phyloP scores from a whole-genome alignment of 768 basidiomycete genomes.

The Gelatoporia subvermispora region DNA sequence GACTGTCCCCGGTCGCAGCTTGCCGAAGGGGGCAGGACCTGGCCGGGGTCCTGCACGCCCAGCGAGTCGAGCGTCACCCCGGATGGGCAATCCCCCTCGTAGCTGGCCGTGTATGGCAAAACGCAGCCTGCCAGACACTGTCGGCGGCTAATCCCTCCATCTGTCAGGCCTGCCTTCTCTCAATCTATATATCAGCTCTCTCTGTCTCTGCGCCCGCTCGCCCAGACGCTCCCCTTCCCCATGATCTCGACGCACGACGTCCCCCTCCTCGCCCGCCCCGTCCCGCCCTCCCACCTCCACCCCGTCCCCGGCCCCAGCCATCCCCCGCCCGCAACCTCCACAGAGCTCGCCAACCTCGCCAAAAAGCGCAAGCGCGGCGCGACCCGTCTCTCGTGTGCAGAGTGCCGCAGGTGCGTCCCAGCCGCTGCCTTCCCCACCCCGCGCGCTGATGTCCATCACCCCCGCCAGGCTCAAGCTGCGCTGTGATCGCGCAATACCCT shows the following conservation, averaged over 20 bases:
- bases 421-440: conserved; percentile 4
- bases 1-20: too few species aligned
- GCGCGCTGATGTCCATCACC: conserved; percentile 6
- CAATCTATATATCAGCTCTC: too few species aligned
- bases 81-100: too few species aligned
- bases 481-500: conserved; percentile 74
- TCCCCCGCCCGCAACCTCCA: conserved; percentile 8
- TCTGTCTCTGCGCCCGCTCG: background rate
- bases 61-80: too few species aligned
- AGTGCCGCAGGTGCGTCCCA: conserved; percentile 60
- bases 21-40: too few species aligned
- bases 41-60: too few species aligned
- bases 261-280: background rate
- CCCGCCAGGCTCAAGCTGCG: conserved; percentile 54
- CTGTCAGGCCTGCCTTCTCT: too few species aligned
- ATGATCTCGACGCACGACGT: conserved; percentile 13
- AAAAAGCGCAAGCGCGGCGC: conserved; percentile 58
- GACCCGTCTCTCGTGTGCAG: conserved; percentile 73
- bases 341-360: conserved; percentile 17
- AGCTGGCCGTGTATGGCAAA: too few species aligned
- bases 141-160: too few species aligned
- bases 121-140: too few species aligned
- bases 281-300: background rate
- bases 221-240: background rate
- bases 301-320: conserved; percentile 7